These are phyloP conservation scores for Ceratonia siliqua DNA, from an alignment of 306 rosid species.

Conservation along the genomic window DNA sequence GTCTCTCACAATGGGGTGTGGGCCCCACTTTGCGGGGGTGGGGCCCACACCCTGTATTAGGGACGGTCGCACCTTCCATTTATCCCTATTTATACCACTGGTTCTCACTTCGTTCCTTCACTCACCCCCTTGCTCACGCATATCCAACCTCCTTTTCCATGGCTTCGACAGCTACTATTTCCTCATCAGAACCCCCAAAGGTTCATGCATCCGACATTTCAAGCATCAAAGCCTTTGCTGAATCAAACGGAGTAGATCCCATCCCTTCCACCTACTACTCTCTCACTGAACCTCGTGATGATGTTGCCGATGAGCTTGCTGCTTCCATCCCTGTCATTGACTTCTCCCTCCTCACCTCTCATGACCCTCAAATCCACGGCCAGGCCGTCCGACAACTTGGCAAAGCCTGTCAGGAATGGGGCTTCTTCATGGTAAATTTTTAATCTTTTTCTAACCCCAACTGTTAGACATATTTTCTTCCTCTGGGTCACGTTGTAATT, in stretches of 20 bases:
- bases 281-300: neutral
- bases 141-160: neutral
- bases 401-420: conserved; percentile 33
- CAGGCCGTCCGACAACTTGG: neutral
- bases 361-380: conserved; percentile 10
- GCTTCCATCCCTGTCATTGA: conserved; percentile 25
- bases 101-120: neutral
- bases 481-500: neutral
- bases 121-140: neutral
- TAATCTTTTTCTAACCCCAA: neutral
- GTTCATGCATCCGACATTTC: neutral
- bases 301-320: conserved; percentile 21
- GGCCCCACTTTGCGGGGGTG: no score
- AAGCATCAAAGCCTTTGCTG: conserved; percentile 22
- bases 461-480: neutral
- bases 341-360: conserved; percentile 20
- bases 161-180: neutral
- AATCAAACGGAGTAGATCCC: conserved; percentile 7
- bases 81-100: neutral
- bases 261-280: conserved; percentile 17
- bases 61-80: no score
- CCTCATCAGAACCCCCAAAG: neutral
- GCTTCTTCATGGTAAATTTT: conserved; percentile 19
- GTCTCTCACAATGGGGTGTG: no score
- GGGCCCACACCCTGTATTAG: no score